Evolutionary conservation across 768 basidiomycete species (phyloP).

Genomic region (Kwoniella dejecticola): DNA sequence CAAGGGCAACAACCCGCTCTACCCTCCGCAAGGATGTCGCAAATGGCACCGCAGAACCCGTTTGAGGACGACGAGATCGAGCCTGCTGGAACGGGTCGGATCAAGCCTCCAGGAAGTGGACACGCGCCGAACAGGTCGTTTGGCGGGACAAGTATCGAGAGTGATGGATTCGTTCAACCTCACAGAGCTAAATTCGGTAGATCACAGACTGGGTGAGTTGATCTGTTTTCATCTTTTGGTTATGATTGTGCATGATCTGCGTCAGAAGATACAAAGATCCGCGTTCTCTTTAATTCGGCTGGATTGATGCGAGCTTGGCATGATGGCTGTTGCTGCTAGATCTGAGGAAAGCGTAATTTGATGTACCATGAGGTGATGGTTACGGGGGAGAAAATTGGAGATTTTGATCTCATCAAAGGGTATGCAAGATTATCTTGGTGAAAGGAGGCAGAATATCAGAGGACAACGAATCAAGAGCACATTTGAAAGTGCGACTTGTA

Average conservation of each 20-base stretch:
- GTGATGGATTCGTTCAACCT: conserved; percentile 18
- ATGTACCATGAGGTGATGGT: no score
- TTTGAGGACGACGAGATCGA: conserved; percentile 41
- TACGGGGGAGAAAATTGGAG: no score
- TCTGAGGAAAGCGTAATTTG: no score
- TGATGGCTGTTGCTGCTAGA: no score
- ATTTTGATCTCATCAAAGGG: no score
- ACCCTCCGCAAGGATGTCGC: conserved; percentile 24
- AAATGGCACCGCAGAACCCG: conserved; percentile 24
- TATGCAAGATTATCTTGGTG: no score
- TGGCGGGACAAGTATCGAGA: conserved; percentile 10
- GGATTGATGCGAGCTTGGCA: neutral
- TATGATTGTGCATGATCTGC: neutral
- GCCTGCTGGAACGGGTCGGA: conserved; percentile 23
- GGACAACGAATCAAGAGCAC: no score
- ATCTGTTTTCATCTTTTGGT: neutral
- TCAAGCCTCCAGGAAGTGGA: conserved; percentile 19
- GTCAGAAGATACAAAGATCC: neutral
- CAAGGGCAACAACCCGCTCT: conserved; percentile 19
- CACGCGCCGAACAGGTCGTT: conserved; percentile 7
- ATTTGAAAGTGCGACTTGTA: no score
- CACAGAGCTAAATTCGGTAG: conserved; percentile 29
- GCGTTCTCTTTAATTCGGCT: neutral
- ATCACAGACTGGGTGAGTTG: conserved; percentile 34
- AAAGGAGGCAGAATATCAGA: no score